Conservation (phyloP, 2,329 filamentous ascomycete species). For the Sclerotinia subarctica region DNA sequence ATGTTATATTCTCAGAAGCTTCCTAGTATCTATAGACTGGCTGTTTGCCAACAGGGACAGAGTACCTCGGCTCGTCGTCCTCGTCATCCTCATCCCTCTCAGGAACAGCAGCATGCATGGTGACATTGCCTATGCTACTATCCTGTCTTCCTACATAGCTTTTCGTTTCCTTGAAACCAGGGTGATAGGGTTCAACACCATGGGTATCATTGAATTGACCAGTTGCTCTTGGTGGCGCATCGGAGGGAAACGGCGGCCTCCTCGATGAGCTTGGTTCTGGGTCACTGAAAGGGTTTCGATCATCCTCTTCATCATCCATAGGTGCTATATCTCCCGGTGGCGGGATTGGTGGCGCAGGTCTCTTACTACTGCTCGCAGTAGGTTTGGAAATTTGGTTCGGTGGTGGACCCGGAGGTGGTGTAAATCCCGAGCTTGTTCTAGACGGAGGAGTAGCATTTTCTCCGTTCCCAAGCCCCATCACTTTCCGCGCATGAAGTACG, state of each 20-base stretch:
- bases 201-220: constrained; percentile 35
- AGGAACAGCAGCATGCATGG: constrained; percentile 34
- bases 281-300: constrained; percentile 35
- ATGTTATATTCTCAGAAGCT: background rate
- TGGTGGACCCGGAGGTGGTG: constrained; percentile 28
- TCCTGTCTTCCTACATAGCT: constrained; percentile 35
- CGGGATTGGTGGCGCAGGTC: constrained; percentile 30
- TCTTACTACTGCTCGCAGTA: constrained; percentile 1
- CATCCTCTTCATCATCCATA: constrained; percentile 31
- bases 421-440: constrained; percentile 27
- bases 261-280: constrained; percentile 23
- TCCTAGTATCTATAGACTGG: constrained; percentile 35
- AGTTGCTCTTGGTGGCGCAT: constrained; percentile 26
- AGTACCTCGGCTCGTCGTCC: constrained; percentile 25
- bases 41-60: constrained; percentile 24
- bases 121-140: constrained; percentile 27
- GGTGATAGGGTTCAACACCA: constrained; percentile 39
- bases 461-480: constrained; percentile 44
- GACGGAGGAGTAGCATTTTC: constrained; percentile 28
- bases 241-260: constrained; percentile 32
- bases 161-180: constrained; percentile 35
- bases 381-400: constrained; percentile 18
- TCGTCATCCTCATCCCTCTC: constrained; percentile 24
- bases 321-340: constrained; percentile 34
- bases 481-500: constrained; percentile 60